Conservation (phyloP, 2,329 filamentous ascomycete genomes). For the Arachnomyces sp. region DNA sequence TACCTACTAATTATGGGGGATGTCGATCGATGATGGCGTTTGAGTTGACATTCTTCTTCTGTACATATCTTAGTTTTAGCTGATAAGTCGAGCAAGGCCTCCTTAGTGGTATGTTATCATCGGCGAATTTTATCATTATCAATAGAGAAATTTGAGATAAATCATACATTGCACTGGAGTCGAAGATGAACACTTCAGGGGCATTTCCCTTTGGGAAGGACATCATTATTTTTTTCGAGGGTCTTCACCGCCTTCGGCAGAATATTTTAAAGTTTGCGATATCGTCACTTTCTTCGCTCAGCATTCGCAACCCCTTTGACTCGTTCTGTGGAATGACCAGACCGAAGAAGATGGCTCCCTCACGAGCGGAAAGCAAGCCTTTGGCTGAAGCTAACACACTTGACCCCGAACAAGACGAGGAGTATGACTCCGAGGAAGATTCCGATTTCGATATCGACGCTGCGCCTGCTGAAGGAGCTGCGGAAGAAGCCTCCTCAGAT, state of each 20-base stretch:
- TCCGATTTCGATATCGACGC: conserved; percentile 36
- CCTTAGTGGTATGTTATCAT: background rate
- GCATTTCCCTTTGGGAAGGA: too few relatives aligned
- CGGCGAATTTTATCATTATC: too few relatives aligned
- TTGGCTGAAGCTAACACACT: too few relatives aligned
- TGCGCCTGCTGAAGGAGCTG: conserved; percentile 21
- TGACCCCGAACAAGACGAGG: conserved; percentile 19
- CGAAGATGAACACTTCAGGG: too few relatives aligned
- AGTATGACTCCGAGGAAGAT: conserved; percentile 36
- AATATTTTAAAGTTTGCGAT: conserved; percentile 5
- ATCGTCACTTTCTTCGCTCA: too few relatives aligned
- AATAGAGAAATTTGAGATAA: too few relatives aligned
- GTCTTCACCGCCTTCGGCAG: conserved; percentile 4
- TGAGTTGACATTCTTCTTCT: background rate
- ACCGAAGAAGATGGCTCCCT: too few relatives aligned
- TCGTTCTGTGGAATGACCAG: too few relatives aligned
- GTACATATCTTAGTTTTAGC: background rate
- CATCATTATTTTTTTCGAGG: background rate
- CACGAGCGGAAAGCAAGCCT: too few relatives aligned
- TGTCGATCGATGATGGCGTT: conserved; percentile 10
- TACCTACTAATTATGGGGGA: conserved; percentile 10
- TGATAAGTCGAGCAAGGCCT: background rate
- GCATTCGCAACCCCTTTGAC: too few relatives aligned
- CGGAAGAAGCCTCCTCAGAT: conserved; percentile 10
- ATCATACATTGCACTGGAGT: too few relatives aligned